Evolutionary conservation across 495 filamentous ascomycete species (phyloP), one percentile per base, ranked within the genome.

Genomic region (Penicillium samsonianum): DNA sequence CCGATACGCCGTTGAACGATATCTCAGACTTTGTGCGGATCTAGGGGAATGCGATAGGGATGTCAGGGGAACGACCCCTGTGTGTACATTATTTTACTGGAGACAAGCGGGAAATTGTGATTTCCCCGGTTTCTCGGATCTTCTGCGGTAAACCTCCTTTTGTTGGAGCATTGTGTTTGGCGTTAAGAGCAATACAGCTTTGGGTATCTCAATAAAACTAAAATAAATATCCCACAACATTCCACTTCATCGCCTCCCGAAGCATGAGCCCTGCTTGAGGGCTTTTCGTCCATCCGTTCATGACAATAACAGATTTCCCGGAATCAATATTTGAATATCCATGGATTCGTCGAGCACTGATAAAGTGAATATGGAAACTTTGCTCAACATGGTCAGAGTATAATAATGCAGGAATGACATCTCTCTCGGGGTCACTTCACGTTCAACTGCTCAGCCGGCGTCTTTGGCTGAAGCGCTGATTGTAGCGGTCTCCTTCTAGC

Each of bases 401-500:
- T 40, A 20, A 52, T 0, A 52, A 41, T 40, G n/a, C 4, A 26
- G 25, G 9, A 28, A 25, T n/a, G 35, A n/a, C 14, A 5, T 30
- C 8, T 46, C 5, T 19, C 4, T 17, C n/a, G n/a, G 17, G 11
- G 17, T 14, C 28, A 5, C 5, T 9, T 14, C 10, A 2, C 1
- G 17, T 22, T 16, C 8, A 49, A 12, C 3, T 17, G 9, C 22
- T 66, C 37, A 65, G 23, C 50, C 50, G n/a, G 41, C 52, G 11
- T 63, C 62, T 37, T n/a, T 66, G 58, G 17, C 56, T 68, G 45
- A 76, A 77, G 1, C 72, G 73, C 33, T 67, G 67, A 26, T 58
- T 70, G 53, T 77, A 77, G 23, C 63, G 65, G 6, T 72, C 69
- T 16, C 70, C 73, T 77, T 20, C 16, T 1, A 12, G 42, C 5